phyloP scores from a whole-genome alignment of 2,329 filamentous ascomycete genomes.

The Paraconiothyrium sp. region DNA sequence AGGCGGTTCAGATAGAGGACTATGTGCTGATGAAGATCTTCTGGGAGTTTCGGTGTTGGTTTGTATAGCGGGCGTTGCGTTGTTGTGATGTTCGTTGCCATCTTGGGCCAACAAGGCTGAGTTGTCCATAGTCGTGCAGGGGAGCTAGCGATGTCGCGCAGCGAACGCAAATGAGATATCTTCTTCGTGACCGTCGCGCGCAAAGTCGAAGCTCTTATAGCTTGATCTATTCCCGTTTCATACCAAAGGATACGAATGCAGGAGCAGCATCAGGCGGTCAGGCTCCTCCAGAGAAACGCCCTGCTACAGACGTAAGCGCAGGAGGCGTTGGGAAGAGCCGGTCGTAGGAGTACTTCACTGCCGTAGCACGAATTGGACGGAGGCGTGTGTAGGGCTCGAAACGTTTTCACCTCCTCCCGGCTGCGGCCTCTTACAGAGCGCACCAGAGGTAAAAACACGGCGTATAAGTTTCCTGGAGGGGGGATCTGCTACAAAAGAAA shows the following conservation, averaged over 20 bases:
- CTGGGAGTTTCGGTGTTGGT: background rate
- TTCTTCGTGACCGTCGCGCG: background rate
- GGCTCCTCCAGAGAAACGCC: background rate
- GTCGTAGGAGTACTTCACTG: background rate
- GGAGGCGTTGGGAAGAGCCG: constrained; percentile 4
- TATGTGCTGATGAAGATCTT: background rate
- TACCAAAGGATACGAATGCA: background rate
- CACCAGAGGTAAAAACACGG: background rate
- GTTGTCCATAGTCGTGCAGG: constrained; percentile 1
- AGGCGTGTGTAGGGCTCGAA: background rate
- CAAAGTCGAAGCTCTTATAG: background rate
- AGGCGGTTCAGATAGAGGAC: background rate
- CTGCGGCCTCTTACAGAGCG: background rate
- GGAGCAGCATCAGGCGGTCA: background rate
- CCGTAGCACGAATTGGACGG: background rate
- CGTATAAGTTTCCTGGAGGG: background rate
- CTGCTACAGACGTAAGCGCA: constrained; percentile 3
- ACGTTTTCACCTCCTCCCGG: background rate
- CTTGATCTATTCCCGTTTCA: background rate
- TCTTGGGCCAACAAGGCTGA: background rate
- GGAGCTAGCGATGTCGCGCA: background rate
- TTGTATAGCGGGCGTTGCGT: background rate
- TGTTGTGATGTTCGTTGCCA: background rate
- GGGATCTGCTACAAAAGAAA: constrained; percentile 1
- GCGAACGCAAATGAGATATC: background rate